These are phyloP conservation scores for Fragosphaeria purpurea DNA, from an alignment of 2,329 filamentous ascomycete genomes.

Conservation along the genomic window DNA sequence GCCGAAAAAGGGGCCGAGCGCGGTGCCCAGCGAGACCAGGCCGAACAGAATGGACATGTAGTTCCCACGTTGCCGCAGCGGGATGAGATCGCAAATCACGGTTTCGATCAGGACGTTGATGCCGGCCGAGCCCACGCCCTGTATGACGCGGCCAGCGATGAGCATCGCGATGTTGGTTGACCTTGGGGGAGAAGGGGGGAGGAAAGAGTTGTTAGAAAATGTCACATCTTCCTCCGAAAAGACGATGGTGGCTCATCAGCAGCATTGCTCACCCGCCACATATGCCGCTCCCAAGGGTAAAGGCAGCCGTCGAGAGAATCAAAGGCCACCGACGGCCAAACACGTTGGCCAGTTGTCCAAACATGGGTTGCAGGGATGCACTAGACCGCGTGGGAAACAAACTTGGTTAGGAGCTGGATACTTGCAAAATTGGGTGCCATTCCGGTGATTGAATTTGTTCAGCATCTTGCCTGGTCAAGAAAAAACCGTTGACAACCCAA, in stretches of 20 bases:
- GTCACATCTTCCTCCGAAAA: no score
- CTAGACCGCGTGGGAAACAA: no score
- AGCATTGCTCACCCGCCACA: no score
- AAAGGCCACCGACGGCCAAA: slow-evolving; percentile 2
- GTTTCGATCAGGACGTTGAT: slow-evolving; percentile 23
- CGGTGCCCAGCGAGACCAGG: slow-evolving; percentile 5
- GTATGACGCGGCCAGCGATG: slow-evolving; percentile 22
- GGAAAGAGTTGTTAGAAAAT: no score
- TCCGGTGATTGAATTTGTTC: no score
- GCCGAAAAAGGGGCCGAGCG: slow-evolving; percentile 12
- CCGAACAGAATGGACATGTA: slow-evolving; percentile 11
- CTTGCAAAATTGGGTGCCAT: no score
- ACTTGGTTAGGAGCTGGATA: not conserved
- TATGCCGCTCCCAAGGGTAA: no score
- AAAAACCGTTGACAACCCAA: slow-evolving; percentile 3
- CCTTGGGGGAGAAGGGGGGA: no score
- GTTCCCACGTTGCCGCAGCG: slow-evolving; percentile 12
- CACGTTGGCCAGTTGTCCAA: slow-evolving; percentile 1
- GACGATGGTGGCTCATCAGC: no score
- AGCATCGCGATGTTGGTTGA: slow-evolving; percentile 5
- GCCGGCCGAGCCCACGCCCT: slow-evolving; percentile 24
- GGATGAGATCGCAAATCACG: slow-evolving; percentile 21
- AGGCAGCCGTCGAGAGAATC: not conserved
- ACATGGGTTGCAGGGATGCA: not conserved
- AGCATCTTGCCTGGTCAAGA: not conserved